Percentiles rank a stretch among this genome's conserved stretches.
Conservation (phyloP, 306 rosid genomes). For the Prunus salicina region DNA sequence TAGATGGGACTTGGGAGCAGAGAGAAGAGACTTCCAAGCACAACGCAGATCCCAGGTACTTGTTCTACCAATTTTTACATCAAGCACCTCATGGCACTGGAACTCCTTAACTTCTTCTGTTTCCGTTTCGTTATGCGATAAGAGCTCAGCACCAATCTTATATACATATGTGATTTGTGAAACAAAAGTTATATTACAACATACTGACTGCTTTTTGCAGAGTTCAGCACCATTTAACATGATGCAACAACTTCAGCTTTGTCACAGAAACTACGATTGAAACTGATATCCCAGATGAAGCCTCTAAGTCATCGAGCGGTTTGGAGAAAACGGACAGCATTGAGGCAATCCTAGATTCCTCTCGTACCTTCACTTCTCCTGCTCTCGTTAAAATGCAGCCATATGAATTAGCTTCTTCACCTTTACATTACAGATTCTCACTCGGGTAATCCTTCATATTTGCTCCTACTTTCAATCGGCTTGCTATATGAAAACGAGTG, state of each 20-base stretch:
- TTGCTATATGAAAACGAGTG: neutral
- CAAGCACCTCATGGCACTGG: neutral
- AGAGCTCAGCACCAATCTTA: neutral
- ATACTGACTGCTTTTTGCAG: neutral
- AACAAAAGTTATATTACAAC: neutral
- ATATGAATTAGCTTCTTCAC: neutral
- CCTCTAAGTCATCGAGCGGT: neutral
- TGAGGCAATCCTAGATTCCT: neutral
- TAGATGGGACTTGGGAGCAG: neutral
- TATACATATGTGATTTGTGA: neutral
- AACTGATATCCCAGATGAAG: neutral
- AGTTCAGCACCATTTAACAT: neutral
- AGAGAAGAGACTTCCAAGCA: neutral
- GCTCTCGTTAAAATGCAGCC: neutral
- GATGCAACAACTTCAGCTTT: neutral
- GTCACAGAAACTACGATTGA: neutral
- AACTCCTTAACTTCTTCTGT: neutral
- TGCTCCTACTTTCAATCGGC: neutral
- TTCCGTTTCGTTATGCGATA: neutral
- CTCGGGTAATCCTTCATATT: neutral
- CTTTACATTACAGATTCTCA: neutral
- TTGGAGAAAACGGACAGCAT: neutral
- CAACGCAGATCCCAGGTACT: neutral
- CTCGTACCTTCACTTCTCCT: neutral
- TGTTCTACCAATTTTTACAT: neutral